A percentile compares a stretch with the other conserved stretches of the same genome.
phyloP scores from a whole-genome alignment of 352 stramenopile species.

The Globisporangium radiosum region DNA sequence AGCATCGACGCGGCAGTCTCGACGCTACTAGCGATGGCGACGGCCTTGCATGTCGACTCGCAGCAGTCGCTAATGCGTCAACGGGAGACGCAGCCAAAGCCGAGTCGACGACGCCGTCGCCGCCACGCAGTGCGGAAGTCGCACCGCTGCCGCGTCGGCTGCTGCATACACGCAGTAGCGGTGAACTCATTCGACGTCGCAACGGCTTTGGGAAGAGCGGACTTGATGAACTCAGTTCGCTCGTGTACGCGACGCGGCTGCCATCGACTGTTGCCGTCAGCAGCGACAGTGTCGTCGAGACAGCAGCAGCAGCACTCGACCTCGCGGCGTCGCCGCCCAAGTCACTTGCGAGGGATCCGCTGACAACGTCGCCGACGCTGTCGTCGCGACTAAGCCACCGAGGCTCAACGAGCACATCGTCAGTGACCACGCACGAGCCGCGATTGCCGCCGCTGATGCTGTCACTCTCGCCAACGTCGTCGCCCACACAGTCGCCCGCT shows the following conservation, averaged over 20 bases:
- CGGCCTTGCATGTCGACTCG: not conserved
- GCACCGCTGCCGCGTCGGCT: no score
- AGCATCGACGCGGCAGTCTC: conserved; percentile 1
- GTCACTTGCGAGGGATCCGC: not conserved
- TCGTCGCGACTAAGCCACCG: not conserved
- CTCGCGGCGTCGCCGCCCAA: not conserved
- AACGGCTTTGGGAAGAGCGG: conserved; percentile 2
- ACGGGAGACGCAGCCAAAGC: not conserved
- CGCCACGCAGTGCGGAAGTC: no score
- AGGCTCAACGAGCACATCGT: no score
- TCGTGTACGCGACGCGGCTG: not conserved
- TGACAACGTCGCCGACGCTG: not conserved
- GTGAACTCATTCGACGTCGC: not conserved
- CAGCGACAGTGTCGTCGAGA: not conserved
- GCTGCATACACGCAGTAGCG: no score
- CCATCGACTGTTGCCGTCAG: not conserved
- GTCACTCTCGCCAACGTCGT: conserved; percentile 1
- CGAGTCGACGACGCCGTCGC: no score
- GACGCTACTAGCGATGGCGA: not conserved
- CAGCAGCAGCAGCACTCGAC: not conserved
- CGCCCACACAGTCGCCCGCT: conserved; percentile 4
- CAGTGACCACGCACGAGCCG: not conserved
- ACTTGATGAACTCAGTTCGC: not conserved
- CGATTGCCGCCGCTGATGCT: conserved; percentile 2
- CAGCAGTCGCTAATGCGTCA: not conserved